Evolutionary conservation across 169 alveolate genomes (phyloP), one percentile per base, ranked within the genome.

Genomic region (Eimeria maxima): DNA sequence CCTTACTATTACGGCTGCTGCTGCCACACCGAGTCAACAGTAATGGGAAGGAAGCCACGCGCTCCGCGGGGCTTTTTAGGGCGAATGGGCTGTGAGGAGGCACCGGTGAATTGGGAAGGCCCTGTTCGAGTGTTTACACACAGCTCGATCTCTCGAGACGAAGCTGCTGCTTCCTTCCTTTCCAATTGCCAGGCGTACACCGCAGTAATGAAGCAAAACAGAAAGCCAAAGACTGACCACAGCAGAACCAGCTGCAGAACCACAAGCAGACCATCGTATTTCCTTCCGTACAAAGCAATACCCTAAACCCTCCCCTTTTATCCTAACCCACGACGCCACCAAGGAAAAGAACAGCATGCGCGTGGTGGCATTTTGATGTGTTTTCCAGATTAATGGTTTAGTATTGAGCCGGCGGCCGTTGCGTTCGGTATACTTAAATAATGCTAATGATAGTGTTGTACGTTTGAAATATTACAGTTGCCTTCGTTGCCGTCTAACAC

Each of bases 161-260:
- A 55, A 27, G 92, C 69, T 18, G 29, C 84, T 1, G 50, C 50
- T 65, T 47, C 84, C 47, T 44, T 45, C 27, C 71, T 60, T 71
- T 65, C 90, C 90, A 76, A 29, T 2, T 74, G 69, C 45, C 95
- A 89, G 50, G 95, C 90, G 47, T 27, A 91, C 45, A 60, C 45
- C 24, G 91, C 57, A 18, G 91, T 91, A 67, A 78, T n/a, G 27
- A 44, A 38, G 20, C 47, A 84, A 29, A 81, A 81, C 22, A 91
- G 33, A 11, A 91, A 53, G 69, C 95, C 95, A 53, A 91, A 91
- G 53, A 76, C 67, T 14, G 95, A 91, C 95, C 95, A 91, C 4
- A 91, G 80, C n/a, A 91, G 95, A 27, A 91, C 87, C 57, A 91
- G 95, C 95, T 91, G 95, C 63, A 53, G 14, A 45, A 44, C 16